Conservation (phyloP, 2,329 filamentous ascomycete genomes). For the Emmonsiellopsis sp. region DNA sequence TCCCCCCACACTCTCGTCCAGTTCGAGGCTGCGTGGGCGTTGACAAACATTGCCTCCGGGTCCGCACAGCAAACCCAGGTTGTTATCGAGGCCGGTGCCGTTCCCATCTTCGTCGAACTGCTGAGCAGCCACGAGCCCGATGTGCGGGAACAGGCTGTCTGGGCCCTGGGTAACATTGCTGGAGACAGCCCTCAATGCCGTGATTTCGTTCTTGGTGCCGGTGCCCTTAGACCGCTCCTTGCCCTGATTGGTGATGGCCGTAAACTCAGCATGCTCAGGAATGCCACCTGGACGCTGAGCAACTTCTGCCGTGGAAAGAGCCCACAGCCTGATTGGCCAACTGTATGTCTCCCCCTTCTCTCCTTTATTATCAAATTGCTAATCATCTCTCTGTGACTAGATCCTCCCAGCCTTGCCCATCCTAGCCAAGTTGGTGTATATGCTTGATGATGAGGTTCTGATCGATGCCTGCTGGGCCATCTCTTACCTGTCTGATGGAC, state of each 20-base stretch:
- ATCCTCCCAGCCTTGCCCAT: constrained; percentile 92
- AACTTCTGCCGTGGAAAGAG: constrained; percentile 99
- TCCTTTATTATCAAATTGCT: constrained; percentile 8
- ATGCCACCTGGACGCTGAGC: constrained; percentile 97
- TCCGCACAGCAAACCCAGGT: constrained; percentile 97
- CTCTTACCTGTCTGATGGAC: constrained; percentile 93
- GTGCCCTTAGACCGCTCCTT: constrained; percentile 83
- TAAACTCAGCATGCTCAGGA: constrained; percentile 97
- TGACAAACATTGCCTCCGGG: constrained; percentile 98
- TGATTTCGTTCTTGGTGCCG: constrained; percentile 88
- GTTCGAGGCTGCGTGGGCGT: constrained; percentile 97
- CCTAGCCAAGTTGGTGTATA: constrained; percentile 94
- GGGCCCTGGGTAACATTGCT: constrained; percentile 97
- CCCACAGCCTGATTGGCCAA: constrained; percentile 95
- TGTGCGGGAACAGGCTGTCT: constrained; percentile 95
- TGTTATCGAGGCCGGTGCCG: constrained; percentile 94
- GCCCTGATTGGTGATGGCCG: constrained; percentile 89
- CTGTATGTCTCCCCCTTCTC: constrained; percentile 50
- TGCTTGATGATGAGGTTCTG: constrained; percentile 92
- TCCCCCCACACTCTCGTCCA: constrained; percentile 97
- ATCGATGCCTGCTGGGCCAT: constrained; percentile 99
- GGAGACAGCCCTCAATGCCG: constrained; percentile 96
- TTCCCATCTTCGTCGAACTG: constrained; percentile 96
- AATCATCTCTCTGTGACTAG: constrained; percentile 39
- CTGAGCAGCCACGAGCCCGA: constrained; percentile 93